phyloP scores from a whole-genome alignment of 2,329 filamentous ascomycete species.

The Fusarium nanum region DNA sequence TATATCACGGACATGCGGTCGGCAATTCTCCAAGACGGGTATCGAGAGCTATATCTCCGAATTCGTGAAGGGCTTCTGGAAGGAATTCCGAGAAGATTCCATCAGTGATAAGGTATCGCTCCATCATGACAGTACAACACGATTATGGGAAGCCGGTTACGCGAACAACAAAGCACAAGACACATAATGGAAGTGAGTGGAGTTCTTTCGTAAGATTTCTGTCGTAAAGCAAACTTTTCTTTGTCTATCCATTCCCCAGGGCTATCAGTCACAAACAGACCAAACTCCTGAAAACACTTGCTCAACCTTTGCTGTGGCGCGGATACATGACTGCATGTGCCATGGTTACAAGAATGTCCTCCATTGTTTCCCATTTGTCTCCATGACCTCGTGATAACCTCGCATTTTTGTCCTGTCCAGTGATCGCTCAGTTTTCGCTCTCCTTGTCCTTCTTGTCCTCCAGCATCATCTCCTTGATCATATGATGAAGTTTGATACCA shows the following conservation, averaged over 20 bases:
- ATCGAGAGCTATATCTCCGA: not conserved
- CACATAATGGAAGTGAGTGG: fast-evolving
- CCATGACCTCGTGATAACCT: fast-evolving
- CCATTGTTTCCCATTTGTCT: fast-evolving
- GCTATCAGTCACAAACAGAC: too few relatives aligned
- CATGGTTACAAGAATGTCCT: not conserved
- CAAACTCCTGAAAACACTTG: not conserved
- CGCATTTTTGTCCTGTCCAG: fast-evolving
- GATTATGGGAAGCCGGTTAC: not conserved
- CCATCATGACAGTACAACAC: not conserved
- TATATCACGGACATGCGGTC: fast-evolving
- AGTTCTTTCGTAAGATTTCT: not conserved
- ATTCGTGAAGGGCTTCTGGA: not conserved
- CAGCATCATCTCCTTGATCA: not conserved
- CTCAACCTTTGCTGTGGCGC: not conserved
- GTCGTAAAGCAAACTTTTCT: not conserved
- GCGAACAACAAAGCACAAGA: not conserved
- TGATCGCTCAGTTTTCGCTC: not conserved
- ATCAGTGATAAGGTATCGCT: fast-evolving
- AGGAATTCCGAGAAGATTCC: fast-evolving
- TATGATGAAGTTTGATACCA: not conserved
- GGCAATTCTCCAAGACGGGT: fast-evolving
- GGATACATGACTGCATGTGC: not conserved
- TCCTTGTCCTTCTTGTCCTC: not conserved
- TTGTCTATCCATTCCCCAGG: not conserved